Evolutionary conservation across 73 alveolate species (phyloP), one percentile per base, ranked within the genome.

Genomic region (Tetrahymena malaccensis): DNA sequence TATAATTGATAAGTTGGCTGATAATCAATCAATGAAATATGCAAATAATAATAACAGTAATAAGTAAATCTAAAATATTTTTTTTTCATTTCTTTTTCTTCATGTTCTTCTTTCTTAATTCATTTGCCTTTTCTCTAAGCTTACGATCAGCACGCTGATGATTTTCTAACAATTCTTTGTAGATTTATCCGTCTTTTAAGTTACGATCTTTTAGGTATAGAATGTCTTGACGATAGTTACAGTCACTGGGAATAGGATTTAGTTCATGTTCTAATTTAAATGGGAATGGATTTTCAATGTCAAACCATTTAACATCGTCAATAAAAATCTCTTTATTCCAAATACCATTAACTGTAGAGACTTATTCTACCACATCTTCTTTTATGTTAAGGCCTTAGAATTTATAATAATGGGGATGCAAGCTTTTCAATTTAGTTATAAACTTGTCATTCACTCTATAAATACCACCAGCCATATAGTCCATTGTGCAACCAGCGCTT

Each of bases 161-260:
- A 33, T 85, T 95, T 93, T 95, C 97, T 31, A 95, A 93, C 1
- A 35, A 35, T 55, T 95, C 97, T 38, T 95, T 95, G 93, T 94
- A 95, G 31, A 19, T 35, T 56, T 95, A 93, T 31, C 95, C 93
- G 43, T 95, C 94, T 85, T 95, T 94, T 56, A 95, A 95, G 55
- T 95, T 93, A 37, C 95, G 93, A 43, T 85, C 93, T 93, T 95
- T 95, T 84, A 94, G 94, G 37, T 89, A 95, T 70, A 95, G 35
- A 1, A 96, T 93, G 58, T 96, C 98, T 38, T 89, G 37, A 38
- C 98, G 93, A 43, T 55, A 94, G 55, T 93, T 94, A 44, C 97
- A 85, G 55, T 96, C 98, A 38, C 97, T 94, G 12, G 98, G 98
- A 38, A 96, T 56, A 93, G 97, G 97, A 35, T 85, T 56, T 7